A percentile compares a stretch with the other conserved stretches of the same genome.
Evolutionary conservation across 2,329 filamentous ascomycete species (phyloP).

Genomic region (Fusarium pilosicola): DNA sequence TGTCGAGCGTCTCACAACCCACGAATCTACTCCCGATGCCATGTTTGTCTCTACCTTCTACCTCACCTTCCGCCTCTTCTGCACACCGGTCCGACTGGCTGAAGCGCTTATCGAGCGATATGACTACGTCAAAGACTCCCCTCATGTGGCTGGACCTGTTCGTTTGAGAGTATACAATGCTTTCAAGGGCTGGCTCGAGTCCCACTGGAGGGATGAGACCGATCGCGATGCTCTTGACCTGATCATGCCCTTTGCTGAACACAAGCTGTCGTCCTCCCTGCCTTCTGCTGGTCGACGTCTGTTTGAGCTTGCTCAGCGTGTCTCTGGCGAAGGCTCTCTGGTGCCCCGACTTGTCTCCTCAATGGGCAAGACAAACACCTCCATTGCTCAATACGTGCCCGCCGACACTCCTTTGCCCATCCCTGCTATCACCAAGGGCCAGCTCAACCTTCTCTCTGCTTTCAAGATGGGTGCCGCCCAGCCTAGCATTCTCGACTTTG

Average conservation of each 20-base stretch:
- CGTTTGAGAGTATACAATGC: conserved; percentile 93
- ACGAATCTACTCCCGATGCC: conserved; percentile 90
- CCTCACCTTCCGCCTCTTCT: conserved; percentile 94
- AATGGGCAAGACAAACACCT: conserved; percentile 87
- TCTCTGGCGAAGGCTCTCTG: conserved; percentile 76
- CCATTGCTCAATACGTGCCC: conserved; percentile 75
- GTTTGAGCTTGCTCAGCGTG: conserved; percentile 80
- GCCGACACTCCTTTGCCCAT: conserved; percentile 77
- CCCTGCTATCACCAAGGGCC: conserved; percentile 78
- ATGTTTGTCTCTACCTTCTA: conserved; percentile 96
- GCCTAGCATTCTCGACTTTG: conserved; percentile 87
- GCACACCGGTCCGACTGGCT: conserved; percentile 80
- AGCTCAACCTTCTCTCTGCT: conserved; percentile 74
- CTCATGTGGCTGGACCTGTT: conserved; percentile 79
- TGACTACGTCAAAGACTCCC: conserved; percentile 86
- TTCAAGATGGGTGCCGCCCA: conserved; percentile 78
- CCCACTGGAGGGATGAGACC: conserved; percentile 87
- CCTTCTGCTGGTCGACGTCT: conserved; percentile 85
- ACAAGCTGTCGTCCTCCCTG: conserved; percentile 73
- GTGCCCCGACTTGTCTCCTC: conserved; percentile 86
- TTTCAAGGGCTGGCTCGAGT: conserved; percentile 97
- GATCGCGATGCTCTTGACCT: conserved; percentile 80
- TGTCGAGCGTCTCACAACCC: conserved; percentile 92
- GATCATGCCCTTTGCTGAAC: conserved; percentile 83
- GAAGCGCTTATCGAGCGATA: conserved; percentile 89